Evolutionary conservation across 1,284 basidiomycete genomes (phyloP).

Genomic region (Cutaneotrichosporon sp.): DNA sequence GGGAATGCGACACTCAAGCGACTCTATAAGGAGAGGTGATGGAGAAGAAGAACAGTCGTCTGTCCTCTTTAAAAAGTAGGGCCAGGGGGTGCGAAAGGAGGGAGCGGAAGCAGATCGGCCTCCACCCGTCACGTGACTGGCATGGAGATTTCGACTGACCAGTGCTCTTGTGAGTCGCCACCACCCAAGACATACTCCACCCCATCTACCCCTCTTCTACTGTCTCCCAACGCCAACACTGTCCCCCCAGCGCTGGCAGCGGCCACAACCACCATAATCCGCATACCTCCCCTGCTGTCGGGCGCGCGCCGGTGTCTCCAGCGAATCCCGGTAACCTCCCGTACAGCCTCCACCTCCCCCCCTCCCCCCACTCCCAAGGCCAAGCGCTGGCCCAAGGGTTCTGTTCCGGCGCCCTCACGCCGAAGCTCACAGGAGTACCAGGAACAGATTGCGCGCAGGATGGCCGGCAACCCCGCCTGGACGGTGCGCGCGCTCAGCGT

Average conservation of each 20-base stretch:
- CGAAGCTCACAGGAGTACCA: not conserved
- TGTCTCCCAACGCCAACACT: not conserved
- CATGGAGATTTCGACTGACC: slow-evolving; percentile 4
- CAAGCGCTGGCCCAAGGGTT: not conserved
- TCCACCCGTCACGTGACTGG: slow-evolving; percentile 9
- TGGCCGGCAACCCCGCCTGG: slow-evolving; percentile 37
- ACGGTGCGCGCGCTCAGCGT: slow-evolving; percentile 51
- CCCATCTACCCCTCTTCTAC: too few species aligned
- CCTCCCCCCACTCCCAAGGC: not conserved
- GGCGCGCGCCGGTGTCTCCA: slow-evolving; percentile 2
- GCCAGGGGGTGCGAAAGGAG: not conserved
- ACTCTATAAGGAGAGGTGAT: slow-evolving; percentile 42
- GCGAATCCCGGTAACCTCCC: slow-evolving; percentile 1
- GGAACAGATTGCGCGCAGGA: not conserved
- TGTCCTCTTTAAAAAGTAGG: not conserved
- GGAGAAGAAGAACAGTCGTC: slow-evolving; percentile 19
- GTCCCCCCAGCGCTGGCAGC: not conserved
- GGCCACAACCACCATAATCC: not conserved
- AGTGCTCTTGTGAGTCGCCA: not conserved
- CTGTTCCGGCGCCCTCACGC: not conserved
- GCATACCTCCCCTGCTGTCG: not conserved
- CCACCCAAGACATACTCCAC: not conserved
- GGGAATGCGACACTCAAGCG: slow-evolving; percentile 37
- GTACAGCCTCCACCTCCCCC: not conserved
- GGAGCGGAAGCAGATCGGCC: not conserved